Conservation (phyloP, 2,329 filamentous ascomycete species). For the Penicillium olsonii region DNA sequence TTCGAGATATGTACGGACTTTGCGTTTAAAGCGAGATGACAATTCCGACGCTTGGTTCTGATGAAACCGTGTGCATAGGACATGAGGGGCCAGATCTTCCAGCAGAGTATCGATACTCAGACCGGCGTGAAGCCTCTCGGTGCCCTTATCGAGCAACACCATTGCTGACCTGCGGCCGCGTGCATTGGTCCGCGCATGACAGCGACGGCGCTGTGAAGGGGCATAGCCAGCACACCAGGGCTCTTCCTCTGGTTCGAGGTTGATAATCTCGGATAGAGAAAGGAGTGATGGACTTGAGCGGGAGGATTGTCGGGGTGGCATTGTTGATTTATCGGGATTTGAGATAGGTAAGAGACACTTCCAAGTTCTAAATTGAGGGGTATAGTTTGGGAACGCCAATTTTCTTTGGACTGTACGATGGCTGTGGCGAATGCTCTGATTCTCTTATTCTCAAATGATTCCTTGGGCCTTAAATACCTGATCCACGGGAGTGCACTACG, state of each 20-base stretch:
- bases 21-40: constrained; percentile 8
- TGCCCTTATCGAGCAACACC: constrained; percentile 18
- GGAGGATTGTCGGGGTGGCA: constrained; percentile 3
- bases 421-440: neutral
- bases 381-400: neutral
- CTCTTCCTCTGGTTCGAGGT: constrained; percentile 19
- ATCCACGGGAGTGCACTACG: neutral
- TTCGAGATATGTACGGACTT: constrained; percentile 5
- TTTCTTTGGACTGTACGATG: neutral
- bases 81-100: constrained; percentile 22
- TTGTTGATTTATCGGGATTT: neutral
- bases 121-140: constrained; percentile 12
- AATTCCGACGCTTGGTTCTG: constrained; percentile 20
- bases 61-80: constrained; percentile 23
- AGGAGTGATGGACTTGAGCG: neutral
- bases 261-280: constrained; percentile 19
- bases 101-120: constrained; percentile 15
- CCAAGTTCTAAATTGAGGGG: neutral
- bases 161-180: constrained; percentile 12
- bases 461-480: neutral
- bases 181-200: constrained; percentile 12
- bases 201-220: constrained; percentile 17
- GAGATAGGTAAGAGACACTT: no score
- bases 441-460: neutral
- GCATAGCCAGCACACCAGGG: constrained; percentile 22